Evolutionary conservation across 2,329 filamentous ascomycete genomes (phyloP).

Genomic region (Pyrenochaeta sp.): DNA sequence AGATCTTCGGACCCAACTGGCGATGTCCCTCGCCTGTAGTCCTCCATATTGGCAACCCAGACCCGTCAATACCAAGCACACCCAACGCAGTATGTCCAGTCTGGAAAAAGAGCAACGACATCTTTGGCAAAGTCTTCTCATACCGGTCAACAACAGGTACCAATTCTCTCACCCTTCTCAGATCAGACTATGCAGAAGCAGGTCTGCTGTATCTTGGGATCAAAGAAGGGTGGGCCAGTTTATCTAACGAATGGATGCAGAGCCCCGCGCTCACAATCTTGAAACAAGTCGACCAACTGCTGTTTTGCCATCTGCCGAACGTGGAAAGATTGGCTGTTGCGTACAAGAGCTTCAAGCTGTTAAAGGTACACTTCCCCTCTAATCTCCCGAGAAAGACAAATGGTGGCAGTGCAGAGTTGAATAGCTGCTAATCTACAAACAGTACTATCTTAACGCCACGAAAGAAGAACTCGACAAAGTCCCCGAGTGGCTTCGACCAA

Average conservation of each 20-base stretch:
- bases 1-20: constrained; percentile 44
- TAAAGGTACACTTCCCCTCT: constrained; percentile 28
- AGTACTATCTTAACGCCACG: constrained; percentile 45
- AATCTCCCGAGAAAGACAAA: too few relatives aligned
- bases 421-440: not conserved
- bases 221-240: constrained; percentile 36
- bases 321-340: constrained; percentile 36
- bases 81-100: constrained; percentile 30
- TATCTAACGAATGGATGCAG: constrained; percentile 37
- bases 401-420: not conserved
- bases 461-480: constrained; percentile 36
- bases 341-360: constrained; percentile 46
- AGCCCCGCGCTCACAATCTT: constrained; percentile 40
- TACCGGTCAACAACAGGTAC: constrained; percentile 14
- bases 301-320: constrained; percentile 36
- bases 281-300: constrained; percentile 40
- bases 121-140: constrained; percentile 39
- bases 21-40: constrained; percentile 40
- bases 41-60: constrained; percentile 38
- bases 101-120: constrained; percentile 42
- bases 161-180: not conserved
- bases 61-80: not conserved
- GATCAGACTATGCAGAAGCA: constrained; percentile 29
- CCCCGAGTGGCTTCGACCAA: constrained; percentile 40
- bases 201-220: constrained; percentile 42